These are phyloP conservation scores for Trametes elegans DNA, from an alignment of 768 basidiomycete genomes.

Conservation along the genomic window DNA sequence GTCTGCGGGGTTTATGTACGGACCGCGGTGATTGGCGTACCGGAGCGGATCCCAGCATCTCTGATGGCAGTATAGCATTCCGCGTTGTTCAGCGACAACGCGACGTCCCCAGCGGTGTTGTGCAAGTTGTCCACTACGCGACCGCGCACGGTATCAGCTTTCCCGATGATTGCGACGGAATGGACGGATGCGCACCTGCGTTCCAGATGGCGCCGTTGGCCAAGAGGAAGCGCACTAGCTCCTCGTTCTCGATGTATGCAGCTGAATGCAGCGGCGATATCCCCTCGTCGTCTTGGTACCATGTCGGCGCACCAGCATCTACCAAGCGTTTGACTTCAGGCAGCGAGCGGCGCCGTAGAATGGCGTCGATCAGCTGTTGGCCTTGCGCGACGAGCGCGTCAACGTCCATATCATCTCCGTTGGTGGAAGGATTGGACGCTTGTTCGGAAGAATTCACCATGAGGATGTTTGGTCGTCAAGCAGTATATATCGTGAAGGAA, in stretches of 20 bases:
- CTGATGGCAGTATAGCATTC: conserved; percentile 75
- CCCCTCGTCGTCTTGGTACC: conserved; percentile 85
- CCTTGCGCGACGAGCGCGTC: conserved; percentile 42
- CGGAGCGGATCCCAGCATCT: conserved; percentile 91
- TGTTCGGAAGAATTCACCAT: not conserved
- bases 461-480: too few species aligned
- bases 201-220: conserved; percentile 92
- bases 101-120: conserved; percentile 88
- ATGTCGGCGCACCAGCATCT: conserved; percentile 72
- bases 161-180: not conserved
- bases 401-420: conserved; percentile 23
- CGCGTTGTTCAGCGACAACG: conserved; percentile 79
- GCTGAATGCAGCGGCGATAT: conserved; percentile 87
- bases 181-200: conserved; percentile 47
- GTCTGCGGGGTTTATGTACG: not conserved
- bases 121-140: conserved; percentile 68
- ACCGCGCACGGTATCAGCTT: not conserved
- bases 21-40: conserved; percentile 42
- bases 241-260: conserved; percentile 63
- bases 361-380: conserved; percentile 54
- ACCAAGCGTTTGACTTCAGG: conserved; percentile 49
- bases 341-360: conserved; percentile 48
- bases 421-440: not conserved
- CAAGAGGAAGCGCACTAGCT: conserved; percentile 66
- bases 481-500: too few species aligned